These are phyloP conservation scores for Pleurotus djamor DNA, from an alignment of 768 basidiomycete species.

Conservation along the genomic window DNA sequence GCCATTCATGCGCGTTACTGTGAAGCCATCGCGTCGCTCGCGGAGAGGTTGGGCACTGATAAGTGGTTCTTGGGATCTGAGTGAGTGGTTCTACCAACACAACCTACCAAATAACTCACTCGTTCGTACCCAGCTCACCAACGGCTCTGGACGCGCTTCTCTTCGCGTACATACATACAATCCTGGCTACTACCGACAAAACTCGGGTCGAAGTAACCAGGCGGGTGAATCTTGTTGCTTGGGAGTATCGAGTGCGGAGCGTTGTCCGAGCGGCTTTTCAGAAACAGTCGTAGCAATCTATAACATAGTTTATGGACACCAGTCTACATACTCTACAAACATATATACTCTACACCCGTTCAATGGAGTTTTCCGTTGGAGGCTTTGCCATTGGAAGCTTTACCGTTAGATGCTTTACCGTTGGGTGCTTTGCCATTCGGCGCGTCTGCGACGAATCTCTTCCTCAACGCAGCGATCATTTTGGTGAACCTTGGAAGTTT, in stretches of 20 bases:
- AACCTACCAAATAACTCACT: not conserved
- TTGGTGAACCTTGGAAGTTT: constrained; percentile 58
- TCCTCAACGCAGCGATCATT: constrained; percentile 66
- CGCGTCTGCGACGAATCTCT: constrained; percentile 44
- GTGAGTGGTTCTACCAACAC: constrained; percentile 32
- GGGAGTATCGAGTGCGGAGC: constrained; percentile 70
- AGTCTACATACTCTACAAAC: not conserved
- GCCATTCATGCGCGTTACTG: constrained; percentile 57
- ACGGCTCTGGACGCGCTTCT: constrained; percentile 80
- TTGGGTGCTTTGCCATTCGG: constrained; percentile 8
- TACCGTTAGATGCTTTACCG: not conserved
- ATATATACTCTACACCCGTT: constrained; percentile 4
- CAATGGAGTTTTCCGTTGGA: constrained; percentile 11
- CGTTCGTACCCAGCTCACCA: constrained; percentile 46
- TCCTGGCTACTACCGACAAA: constrained; percentile 44
- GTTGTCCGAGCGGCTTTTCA: constrained; percentile 54
- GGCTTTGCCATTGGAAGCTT: constrained; percentile 10
- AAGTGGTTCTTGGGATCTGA: constrained; percentile 79
- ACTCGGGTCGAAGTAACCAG: constrained; percentile 66
- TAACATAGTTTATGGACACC: not conserved
- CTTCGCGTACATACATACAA: constrained; percentile 78
- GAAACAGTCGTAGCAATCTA: constrained; percentile 8
- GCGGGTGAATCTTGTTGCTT: constrained; percentile 74
- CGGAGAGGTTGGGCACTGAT: constrained; percentile 72
- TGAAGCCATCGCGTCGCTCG: constrained; percentile 71